Evolutionary conservation across 148 eudicot species (phyloP).

Genomic region (Drosera capensis): DNA sequence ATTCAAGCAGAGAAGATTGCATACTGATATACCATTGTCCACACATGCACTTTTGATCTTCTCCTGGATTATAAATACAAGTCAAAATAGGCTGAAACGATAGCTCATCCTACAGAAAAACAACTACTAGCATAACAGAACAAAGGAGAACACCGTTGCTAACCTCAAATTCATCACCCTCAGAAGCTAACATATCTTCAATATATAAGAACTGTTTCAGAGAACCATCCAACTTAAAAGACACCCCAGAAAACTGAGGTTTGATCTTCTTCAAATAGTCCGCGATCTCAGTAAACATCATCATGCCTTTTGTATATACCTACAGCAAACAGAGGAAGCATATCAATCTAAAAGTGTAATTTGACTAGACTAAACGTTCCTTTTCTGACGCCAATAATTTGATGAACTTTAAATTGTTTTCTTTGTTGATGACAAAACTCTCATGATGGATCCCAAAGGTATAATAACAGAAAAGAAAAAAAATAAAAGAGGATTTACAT

Average conservation of each 20-base stretch:
- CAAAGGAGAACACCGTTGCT: constrained; percentile 2
- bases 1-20: constrained; percentile 53
- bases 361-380: too few species aligned
- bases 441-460: too few species aligned
- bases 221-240: constrained; percentile 32
- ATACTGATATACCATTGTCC: constrained; percentile 25
- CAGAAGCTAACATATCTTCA: constrained; percentile 44
- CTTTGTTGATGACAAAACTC: too few species aligned
- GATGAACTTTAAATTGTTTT: too few species aligned
- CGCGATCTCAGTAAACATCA: constrained; percentile 41
- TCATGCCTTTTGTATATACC: constrained; percentile 46
- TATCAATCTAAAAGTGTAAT: not conserved
- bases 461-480: not conserved
- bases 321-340: constrained; percentile 9
- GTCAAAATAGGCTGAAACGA: not conserved
- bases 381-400: too few species aligned
- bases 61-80: constrained; percentile 17
- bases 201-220: constrained; percentile 45
- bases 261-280: constrained; percentile 36
- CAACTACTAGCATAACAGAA: not conserved
- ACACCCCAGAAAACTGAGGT: constrained; percentile 26
- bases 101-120: not conserved
- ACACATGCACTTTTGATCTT: constrained; percentile 24
- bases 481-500: constrained; percentile 20
- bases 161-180: constrained; percentile 71